Percentiles rank a stretch among this genome's conserved stretches.
These are phyloP conservation scores for Amanita pseudoporphyria DNA, from an alignment of 768 basidiomycete genomes.

Conservation along the genomic window DNA sequence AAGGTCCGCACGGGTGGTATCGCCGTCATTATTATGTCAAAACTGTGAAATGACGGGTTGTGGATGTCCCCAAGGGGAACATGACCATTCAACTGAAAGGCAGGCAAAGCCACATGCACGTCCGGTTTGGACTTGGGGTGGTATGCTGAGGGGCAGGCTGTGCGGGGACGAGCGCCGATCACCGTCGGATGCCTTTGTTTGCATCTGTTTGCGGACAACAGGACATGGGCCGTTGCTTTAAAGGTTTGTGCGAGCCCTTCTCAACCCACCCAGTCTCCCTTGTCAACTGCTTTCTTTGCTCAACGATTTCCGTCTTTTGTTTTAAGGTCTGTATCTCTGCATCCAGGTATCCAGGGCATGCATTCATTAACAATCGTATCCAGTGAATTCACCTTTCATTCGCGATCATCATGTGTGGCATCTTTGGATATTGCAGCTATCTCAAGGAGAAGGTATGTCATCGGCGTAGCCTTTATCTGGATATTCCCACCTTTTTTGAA, in stretches of 20 bases:
- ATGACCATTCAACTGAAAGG: no score
- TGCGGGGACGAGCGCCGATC: no score
- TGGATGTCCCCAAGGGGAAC: no score
- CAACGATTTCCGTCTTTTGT: not conserved
- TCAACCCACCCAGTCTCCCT: not conserved
- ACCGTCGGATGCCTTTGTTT: slow-evolving; percentile 5
- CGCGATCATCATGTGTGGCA: slow-evolving; percentile 68
- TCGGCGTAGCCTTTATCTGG: not conserved
- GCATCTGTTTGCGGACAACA: not conserved
- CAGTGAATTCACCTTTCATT: not conserved
- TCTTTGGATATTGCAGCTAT: slow-evolving; percentile 93
- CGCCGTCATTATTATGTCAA: not conserved
- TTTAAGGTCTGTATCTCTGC: not conserved
- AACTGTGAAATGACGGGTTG: not conserved
- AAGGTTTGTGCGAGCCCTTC: not conserved
- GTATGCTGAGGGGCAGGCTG: no score
- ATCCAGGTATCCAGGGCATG: not conserved
- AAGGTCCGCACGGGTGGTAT: no score
- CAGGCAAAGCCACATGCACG: no score
- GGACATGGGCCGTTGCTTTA: slow-evolving; percentile 1
- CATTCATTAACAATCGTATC: not conserved
- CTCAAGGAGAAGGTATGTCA: slow-evolving; percentile 83
- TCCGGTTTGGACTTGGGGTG: no score
- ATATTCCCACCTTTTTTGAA: not conserved
- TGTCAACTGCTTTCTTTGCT: not conserved